Evolutionary conservation across 2,329 filamentous ascomycete genomes (phyloP).

Genomic region (Exophiala dermatitidis): DNA sequence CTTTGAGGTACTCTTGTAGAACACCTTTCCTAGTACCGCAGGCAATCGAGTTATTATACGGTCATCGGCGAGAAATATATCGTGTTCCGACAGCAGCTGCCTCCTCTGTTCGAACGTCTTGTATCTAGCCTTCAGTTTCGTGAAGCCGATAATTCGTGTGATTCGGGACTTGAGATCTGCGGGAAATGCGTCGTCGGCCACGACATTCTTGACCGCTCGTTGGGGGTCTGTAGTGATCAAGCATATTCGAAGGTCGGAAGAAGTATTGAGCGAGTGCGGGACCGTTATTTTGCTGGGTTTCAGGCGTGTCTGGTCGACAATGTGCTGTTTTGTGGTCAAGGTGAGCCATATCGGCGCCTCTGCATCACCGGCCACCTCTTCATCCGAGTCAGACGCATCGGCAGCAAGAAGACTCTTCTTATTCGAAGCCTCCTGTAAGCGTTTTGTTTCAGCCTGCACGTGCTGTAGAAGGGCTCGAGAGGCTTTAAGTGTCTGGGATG

Average conservation of each 20-base stretch:
- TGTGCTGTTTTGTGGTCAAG: conserved; percentile 59
- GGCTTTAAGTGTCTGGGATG: conserved; percentile 49
- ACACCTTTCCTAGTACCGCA: conserved; percentile 76
- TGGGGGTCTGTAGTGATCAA: conserved; percentile 78
- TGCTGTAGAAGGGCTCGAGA: conserved; percentile 53
- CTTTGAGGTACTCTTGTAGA: conserved; percentile 78
- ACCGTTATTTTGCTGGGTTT: conserved; percentile 78
- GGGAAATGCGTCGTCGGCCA: conserved; percentile 67
- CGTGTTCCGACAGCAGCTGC: conserved; percentile 77
- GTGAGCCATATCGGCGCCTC: conserved; percentile 55
- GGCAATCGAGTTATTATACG: conserved; percentile 68
- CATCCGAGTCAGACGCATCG: conserved; percentile 41
- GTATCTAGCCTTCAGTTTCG: conserved; percentile 83
- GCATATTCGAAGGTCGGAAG: conserved; percentile 64
- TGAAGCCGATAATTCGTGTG: conserved; percentile 69
- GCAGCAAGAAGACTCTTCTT: conserved; percentile 51
- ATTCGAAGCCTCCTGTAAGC: conserved; percentile 42
- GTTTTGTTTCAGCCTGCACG: conserved; percentile 45
- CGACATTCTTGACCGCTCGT: conserved; percentile 81
- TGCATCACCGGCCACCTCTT: conserved; percentile 41
- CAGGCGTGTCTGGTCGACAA: conserved; percentile 65
- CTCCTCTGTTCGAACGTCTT: conserved; percentile 80
- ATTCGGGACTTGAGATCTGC: conserved; percentile 59
- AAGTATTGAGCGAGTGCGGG: conserved; percentile 66
- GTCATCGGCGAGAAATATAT: conserved; percentile 89